Evolutionary conservation across 192 early-diverging fungal species (phyloP).

Genomic region (Gaertneriomyces semiglobifer): DNA sequence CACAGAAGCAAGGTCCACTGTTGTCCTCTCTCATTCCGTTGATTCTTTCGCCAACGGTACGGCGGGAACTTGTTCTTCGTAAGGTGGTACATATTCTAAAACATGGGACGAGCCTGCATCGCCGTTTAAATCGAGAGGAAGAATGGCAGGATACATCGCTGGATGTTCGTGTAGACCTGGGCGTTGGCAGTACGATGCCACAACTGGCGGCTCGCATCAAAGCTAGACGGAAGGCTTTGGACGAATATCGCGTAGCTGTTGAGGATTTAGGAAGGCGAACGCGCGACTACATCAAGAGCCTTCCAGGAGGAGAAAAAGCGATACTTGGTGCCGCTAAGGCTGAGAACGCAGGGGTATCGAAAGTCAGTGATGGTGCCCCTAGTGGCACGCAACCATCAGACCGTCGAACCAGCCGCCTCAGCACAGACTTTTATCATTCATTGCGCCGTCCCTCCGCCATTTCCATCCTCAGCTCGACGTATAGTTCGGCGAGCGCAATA

Average conservation of each 20-base stretch:
- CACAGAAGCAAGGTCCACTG: no score
- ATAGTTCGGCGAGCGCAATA: no score
- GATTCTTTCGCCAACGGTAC: background rate
- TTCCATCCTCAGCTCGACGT: no score
- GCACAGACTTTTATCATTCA: no score
- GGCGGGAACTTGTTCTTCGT: background rate
- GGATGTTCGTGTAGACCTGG: background rate
- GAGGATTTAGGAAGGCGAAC: conserved; percentile 26
- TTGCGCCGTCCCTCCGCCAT: no score
- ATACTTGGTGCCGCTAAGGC: background rate
- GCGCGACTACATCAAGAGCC: conserved; percentile 17
- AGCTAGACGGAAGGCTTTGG: conserved; percentile 27
- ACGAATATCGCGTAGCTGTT: conserved; percentile 20
- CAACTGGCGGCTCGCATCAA: conserved; percentile 22
- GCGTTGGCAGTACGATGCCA: conserved; percentile 2
- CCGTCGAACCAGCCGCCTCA: no score
- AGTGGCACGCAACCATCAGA: no score
- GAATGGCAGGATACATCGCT: background rate
- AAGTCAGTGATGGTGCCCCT: no score
- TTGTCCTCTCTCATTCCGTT: no score
- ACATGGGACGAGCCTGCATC: conserved; percentile 14
- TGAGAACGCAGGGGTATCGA: no score
- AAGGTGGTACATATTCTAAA: conserved; percentile 18
- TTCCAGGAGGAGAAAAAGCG: background rate
- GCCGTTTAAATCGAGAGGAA: background rate